phyloP scores from a whole-genome alignment of 768 basidiomycete genomes.

The Rhodocollybia butyracea region DNA sequence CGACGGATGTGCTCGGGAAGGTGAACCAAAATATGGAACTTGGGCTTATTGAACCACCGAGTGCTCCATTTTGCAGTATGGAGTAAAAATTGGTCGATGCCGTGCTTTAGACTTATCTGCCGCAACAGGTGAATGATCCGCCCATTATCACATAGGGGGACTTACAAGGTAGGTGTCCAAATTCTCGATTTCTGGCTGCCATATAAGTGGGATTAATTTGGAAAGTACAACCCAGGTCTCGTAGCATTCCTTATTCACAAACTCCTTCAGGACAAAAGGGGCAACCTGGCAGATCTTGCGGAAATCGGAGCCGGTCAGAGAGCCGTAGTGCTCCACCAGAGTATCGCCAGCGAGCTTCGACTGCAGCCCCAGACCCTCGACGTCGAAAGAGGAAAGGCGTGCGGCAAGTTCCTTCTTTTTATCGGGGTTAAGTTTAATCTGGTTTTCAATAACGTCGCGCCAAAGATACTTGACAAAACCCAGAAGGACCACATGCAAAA shows the following conservation, averaged over 20 bases:
- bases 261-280: conserved; percentile 11
- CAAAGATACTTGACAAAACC: conserved; percentile 21
- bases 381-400: not conserved
- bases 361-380: not conserved
- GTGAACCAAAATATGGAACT: not conserved
- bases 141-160: not conserved
- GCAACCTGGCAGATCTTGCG: conserved; percentile 14
- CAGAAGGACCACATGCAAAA: conserved; percentile 17
- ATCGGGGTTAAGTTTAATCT: not conserved
- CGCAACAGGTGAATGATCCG: not conserved
- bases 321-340: conserved; percentile 12
- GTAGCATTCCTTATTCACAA: not conserved
- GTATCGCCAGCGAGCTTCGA: not conserved
- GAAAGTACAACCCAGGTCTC: conserved; percentile 3
- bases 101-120: not conserved
- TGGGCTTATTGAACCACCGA: not conserved
- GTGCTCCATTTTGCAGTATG: not conserved
- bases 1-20: not conserved
- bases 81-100: not conserved
- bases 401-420: not conserved
- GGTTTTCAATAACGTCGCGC: conserved; percentile 10
- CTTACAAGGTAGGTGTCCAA: not conserved
- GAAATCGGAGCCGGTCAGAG: conserved; percentile 18
- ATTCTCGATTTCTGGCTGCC: conserved; percentile 7
- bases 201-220: conserved; percentile 1